Percentiles rank a stretch among this genome's conserved stretches.
Evolutionary conservation across 805 yeast genomes (phyloP).

Genomic region (Kregervanrija delftensis): DNA sequence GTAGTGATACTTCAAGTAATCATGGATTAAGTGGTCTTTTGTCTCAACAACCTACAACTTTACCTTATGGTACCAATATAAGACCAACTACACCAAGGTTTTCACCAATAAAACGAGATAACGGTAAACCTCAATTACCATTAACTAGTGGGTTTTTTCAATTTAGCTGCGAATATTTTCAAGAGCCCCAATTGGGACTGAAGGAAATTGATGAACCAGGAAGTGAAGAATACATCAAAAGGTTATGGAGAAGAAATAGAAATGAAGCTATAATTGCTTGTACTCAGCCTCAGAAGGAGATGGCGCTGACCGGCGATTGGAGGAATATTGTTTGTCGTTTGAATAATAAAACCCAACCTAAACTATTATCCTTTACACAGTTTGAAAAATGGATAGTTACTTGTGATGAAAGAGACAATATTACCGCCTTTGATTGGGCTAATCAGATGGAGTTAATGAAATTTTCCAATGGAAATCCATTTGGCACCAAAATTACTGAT

Average conservation of each 20-base stretch:
- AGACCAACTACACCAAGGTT: conserved; percentile 56
- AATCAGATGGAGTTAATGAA: conserved; percentile 48
- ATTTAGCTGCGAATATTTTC: conserved; percentile 84
- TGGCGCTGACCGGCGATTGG: conserved; percentile 87
- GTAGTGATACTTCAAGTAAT: conserved; percentile 15
- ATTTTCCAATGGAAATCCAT: conserved; percentile 79
- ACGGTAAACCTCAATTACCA: conserved; percentile 42
- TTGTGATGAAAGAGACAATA: conserved; percentile 76
- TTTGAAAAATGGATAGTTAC: conserved; percentile 80
- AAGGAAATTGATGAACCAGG: conserved; percentile 89
- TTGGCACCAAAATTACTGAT: conserved; percentile 85
- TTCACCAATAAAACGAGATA: conserved; percentile 22
- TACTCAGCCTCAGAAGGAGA: conserved; percentile 83
- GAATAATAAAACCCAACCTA: conserved; percentile 76
- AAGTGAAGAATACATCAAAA: conserved; percentile 70
- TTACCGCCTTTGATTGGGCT: conserved; percentile 87
- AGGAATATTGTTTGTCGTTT: conserved; percentile 49
- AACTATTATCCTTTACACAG: conserved; percentile 73
- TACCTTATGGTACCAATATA: conserved; percentile 36
- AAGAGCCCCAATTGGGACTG: conserved; percentile 89
- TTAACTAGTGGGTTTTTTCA: conserved; percentile 59
- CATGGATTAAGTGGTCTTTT: conserved; percentile 18
- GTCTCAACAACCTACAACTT: conserved; percentile 20
- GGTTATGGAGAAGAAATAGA: conserved; percentile 85
- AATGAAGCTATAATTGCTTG: conserved; percentile 81